Evolutionary conservation across 768 basidiomycete species (phyloP).

Genomic region (Trametes cingulata): DNA sequence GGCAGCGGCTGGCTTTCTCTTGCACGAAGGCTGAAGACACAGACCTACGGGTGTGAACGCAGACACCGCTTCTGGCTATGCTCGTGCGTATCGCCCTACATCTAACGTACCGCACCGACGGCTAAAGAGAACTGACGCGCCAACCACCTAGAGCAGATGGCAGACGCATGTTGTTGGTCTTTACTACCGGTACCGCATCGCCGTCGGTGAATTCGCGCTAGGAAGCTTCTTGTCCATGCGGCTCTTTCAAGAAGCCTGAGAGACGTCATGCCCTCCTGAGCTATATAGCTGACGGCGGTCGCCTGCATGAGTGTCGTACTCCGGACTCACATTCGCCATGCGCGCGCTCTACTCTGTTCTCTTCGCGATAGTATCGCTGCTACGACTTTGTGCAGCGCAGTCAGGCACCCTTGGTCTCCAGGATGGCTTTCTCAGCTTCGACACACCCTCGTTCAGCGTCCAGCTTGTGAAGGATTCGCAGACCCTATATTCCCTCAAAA

Average conservation of each 20-base stretch:
- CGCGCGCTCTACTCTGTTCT: not conserved
- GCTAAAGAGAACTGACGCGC: not conserved
- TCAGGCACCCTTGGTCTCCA: slow-evolving; percentile 42
- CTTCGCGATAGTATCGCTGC: not conserved
- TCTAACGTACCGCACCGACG: not conserved
- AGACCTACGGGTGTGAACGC: not conserved
- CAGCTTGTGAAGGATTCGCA: slow-evolving; percentile 58
- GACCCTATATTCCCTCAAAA: slow-evolving; percentile 52
- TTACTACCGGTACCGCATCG: not conserved
- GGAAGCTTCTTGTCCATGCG: not conserved
- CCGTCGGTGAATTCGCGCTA: not conserved
- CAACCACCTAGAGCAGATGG: not conserved
- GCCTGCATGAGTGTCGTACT: not conserved
- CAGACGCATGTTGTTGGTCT: not conserved
- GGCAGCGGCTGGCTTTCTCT: not conserved
- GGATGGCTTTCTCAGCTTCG: slow-evolving; percentile 50
- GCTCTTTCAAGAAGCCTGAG: not conserved
- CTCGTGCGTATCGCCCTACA: not conserved
- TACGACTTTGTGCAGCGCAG: not conserved
- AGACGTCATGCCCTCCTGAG: not conserved
- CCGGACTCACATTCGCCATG: not conserved
- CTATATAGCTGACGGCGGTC: not conserved
- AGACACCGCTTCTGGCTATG: not conserved
- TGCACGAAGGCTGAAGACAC: not conserved
- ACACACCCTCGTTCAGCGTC: slow-evolving; percentile 44